Percentiles rank a stretch among this genome's conserved stretches.
Evolutionary conservation across 2,329 filamentous ascomycete genomes (phyloP).

Genomic region (Exophiala phaeomuriformis): DNA sequence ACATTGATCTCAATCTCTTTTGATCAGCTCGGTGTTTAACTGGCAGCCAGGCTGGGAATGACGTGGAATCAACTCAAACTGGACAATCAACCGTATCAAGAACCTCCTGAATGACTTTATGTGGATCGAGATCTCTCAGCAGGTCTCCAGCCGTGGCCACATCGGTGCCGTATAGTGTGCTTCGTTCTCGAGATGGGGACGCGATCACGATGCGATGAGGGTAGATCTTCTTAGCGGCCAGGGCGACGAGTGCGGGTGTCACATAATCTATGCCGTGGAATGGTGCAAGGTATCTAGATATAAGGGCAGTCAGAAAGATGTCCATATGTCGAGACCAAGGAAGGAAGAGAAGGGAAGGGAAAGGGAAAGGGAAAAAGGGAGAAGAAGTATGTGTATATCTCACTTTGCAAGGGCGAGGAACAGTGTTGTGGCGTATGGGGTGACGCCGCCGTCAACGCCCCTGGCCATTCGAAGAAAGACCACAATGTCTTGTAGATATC

Average conservation of each 20-base stretch:
- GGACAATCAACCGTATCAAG: constrained; percentile 32
- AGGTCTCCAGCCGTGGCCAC: constrained; percentile 52
- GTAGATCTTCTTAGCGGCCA: constrained; percentile 83
- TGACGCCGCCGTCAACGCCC: constrained; percentile 70
- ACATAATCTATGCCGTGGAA: constrained; percentile 74
- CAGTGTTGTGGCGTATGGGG: constrained; percentile 69
- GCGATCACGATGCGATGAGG: constrained; percentile 72
- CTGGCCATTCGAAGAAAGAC: constrained; percentile 83
- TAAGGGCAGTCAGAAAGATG: background rate
- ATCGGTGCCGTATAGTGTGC: constrained; percentile 88
- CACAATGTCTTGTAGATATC: constrained; percentile 81
- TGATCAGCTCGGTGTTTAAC: too few relatives aligned
- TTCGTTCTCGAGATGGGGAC: constrained; percentile 65
- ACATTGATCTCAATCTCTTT: too few relatives aligned
- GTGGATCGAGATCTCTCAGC: constrained; percentile 45
- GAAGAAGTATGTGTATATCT: too few relatives aligned
- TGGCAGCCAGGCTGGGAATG: too few relatives aligned
- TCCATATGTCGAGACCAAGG: too few relatives aligned
- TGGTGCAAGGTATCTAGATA: constrained; percentile 58
- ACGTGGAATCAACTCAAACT: too few relatives aligned
- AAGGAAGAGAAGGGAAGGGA: too few relatives aligned
- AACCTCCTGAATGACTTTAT: constrained; percentile 60
- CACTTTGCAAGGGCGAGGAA: constrained; percentile 58
- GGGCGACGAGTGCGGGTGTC: constrained; percentile 71
- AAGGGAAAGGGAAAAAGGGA: too few relatives aligned